Evolutionary conservation across 768 basidiomycete species (phyloP).

Genomic region (Lactarius hatsudake): DNA sequence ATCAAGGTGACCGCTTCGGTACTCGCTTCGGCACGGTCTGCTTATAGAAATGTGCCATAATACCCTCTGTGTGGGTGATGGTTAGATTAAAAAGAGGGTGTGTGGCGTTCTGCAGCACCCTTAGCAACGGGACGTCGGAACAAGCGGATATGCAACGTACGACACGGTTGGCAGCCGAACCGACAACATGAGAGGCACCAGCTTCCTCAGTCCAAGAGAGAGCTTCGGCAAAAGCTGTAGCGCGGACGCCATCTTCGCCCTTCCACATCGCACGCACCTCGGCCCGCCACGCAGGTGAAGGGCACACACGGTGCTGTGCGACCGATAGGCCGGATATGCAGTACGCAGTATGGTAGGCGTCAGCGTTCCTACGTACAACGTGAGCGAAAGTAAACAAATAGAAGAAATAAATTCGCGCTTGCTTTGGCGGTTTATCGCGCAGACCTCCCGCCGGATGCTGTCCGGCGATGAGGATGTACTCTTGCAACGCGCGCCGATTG

Average conservation of each 20-base stretch:
- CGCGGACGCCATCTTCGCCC: conserved; percentile 36
- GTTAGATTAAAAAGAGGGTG: conserved; percentile 79
- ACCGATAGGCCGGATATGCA: conserved; percentile 87
- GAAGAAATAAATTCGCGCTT: conserved; percentile 29
- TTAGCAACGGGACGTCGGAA: neutral
- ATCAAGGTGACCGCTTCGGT: neutral
- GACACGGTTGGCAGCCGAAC: conserved; percentile 59
- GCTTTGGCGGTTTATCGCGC: conserved; percentile 96
- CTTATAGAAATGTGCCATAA: conserved; percentile 73
- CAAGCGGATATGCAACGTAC: conserved; percentile 39
- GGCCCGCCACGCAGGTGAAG: conserved; percentile 40
- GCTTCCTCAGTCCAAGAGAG: conserved; percentile 70
- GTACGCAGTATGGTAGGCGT: conserved; percentile 93
- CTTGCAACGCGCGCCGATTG: conserved; percentile 73
- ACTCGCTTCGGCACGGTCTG: conserved; percentile 44
- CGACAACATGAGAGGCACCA: conserved; percentile 52
- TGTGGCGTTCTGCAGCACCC: conserved; percentile 62
- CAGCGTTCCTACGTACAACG: conserved; percentile 58
- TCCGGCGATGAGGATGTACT: conserved; percentile 82
- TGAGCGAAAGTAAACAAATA: conserved; percentile 1
- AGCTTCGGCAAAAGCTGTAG: conserved; percentile 50
- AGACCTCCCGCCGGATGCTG: conserved; percentile 86
- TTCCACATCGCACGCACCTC: conserved; percentile 43
- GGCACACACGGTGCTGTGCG: conserved; percentile 76
- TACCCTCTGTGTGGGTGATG: conserved; percentile 57